phyloP scores from a whole-genome alignment of 768 basidiomycete species.

The Lepiota brunneoincarnata region DNA sequence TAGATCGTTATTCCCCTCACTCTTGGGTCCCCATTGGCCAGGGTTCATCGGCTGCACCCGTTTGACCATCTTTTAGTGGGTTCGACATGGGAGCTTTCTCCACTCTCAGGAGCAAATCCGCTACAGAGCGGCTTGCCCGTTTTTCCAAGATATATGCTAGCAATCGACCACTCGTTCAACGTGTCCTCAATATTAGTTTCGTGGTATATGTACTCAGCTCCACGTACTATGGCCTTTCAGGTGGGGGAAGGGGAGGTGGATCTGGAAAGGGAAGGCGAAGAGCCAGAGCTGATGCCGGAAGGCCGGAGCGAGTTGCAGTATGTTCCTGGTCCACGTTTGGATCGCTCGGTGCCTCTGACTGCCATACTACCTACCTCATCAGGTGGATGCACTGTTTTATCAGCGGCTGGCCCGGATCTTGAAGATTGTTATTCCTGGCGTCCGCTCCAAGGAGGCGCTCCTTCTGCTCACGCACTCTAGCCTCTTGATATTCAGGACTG shows the following conservation, averaged over 20 bases:
- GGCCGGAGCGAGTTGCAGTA: constrained; percentile 66
- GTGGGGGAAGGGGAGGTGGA: constrained; percentile 27
- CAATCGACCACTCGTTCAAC: constrained; percentile 74
- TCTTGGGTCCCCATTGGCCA: not conserved
- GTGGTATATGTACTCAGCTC: constrained; percentile 66
- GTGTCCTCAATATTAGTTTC: constrained; percentile 64
- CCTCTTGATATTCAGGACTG: constrained; percentile 85
- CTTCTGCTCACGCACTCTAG: constrained; percentile 87
- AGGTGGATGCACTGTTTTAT: constrained; percentile 95
- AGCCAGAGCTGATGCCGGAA: constrained; percentile 23
- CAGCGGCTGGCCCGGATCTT: constrained; percentile 73
- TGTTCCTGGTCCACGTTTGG: constrained; percentile 21
- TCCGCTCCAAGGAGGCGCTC: constrained; percentile 84
- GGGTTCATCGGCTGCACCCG: not conserved
- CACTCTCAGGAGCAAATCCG: constrained; percentile 27
- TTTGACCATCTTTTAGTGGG: not conserved
- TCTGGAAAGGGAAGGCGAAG: constrained; percentile 38
- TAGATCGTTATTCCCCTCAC: too few relatives aligned
- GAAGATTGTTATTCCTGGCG: constrained; percentile 83
- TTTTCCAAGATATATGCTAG: constrained; percentile 52
- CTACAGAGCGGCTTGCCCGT: constrained; percentile 37
- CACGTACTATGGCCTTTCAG: constrained; percentile 57
- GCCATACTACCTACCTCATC: constrained; percentile 8
- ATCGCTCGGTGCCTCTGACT: not conserved
- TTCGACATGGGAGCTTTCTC: constrained; percentile 30